phyloP scores from a whole-genome alignment of 2,329 filamentous ascomycete genomes.

The Penicillium sp. region DNA sequence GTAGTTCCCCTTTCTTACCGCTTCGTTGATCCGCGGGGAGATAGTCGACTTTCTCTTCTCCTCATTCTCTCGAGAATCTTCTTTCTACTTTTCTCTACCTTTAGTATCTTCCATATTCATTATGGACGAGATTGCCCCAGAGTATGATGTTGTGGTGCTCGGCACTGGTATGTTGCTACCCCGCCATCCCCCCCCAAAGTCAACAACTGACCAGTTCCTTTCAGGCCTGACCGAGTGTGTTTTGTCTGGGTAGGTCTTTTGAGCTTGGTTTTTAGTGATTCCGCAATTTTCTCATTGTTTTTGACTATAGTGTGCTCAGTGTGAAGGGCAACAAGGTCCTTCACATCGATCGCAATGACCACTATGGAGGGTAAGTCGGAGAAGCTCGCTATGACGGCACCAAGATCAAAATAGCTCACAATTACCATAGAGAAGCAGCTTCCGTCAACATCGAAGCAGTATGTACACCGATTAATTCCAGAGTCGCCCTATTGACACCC shows the following conservation, averaged over 20 bases:
- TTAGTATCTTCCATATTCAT: conserved; percentile 31
- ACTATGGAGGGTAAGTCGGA: conserved; percentile 84
- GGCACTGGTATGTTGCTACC: conserved; percentile 75
- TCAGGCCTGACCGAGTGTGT: conserved; percentile 97
- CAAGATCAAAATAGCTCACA: conserved; percentile 26
- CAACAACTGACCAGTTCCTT: conserved; percentile 24
- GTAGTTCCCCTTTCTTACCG: conserved; percentile 26
- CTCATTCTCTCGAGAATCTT: conserved; percentile 11
- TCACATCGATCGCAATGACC: conserved; percentile 97
- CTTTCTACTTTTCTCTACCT: conserved; percentile 11
- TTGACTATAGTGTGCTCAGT: conserved; percentile 71
- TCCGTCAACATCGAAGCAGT: conserved; percentile 96
- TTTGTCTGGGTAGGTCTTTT: conserved; percentile 77
- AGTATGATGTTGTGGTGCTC: conserved; percentile 98
- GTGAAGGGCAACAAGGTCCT: conserved; percentile 99
- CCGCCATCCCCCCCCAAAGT: conserved; percentile 23
- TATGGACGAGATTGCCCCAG: conserved; percentile 98
- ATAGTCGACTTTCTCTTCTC: conserved; percentile 18
- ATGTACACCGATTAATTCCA: conserved; percentile 31
- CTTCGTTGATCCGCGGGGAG: conserved; percentile 28
- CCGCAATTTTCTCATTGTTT: conserved; percentile 16
- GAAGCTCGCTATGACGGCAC: conserved; percentile 18
- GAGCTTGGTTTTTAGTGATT: conserved; percentile 14
- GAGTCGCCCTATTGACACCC: conserved; percentile 30
- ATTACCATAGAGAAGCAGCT: conserved; percentile 71